Conservation (phyloP, 441 rosid species). For the Pelargonium cotyledonis region DNA sequence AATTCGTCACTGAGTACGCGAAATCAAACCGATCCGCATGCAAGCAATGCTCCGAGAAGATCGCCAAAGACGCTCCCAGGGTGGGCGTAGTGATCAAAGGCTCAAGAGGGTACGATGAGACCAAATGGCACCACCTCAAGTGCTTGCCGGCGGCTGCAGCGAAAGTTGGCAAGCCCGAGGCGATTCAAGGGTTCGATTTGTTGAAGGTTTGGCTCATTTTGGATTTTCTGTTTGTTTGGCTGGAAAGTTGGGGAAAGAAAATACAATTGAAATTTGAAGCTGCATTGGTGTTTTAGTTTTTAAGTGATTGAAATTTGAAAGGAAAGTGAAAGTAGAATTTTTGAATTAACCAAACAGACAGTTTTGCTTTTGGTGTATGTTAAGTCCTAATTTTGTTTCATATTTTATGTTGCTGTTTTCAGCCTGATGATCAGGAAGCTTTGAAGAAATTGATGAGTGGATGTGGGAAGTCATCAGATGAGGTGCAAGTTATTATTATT, state of each 20-base stretch:
- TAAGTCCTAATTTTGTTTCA: background rate
- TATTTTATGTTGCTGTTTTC: slow-evolving; percentile 22
- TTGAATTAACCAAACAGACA: background rate
- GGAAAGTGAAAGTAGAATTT: too few species aligned
- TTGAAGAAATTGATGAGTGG: slow-evolving; percentile 42
- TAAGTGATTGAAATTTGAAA: background rate
- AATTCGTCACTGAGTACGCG: slow-evolving; percentile 65
- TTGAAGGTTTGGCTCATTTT: slow-evolving; percentile 43
- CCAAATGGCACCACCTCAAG: slow-evolving; percentile 68
- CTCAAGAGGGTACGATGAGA: slow-evolving; percentile 59
- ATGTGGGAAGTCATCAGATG: slow-evolving; percentile 22
- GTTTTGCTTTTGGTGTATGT: background rate
- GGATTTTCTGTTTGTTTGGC: background rate
- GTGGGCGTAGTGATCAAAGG: slow-evolving; percentile 56
- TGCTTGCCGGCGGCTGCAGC: slow-evolving; percentile 45
- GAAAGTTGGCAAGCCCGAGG: slow-evolving; percentile 32
- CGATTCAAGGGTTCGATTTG: slow-evolving; percentile 48
- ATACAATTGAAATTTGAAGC: background rate
- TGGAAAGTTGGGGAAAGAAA: background rate
- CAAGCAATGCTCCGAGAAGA: slow-evolving; percentile 56
- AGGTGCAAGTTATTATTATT: slow-evolving; percentile 29
- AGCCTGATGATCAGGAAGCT: slow-evolving; percentile 70
- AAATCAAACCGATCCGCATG: slow-evolving; percentile 74
- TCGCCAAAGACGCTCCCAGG: slow-evolving; percentile 46
- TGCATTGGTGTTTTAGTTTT: background rate